Evolutionary conservation across 1,284 basidiomycete species (phyloP), one percentile per base, ranked within the genome.

Genomic region (Heterobasidion parviporum): DNA sequence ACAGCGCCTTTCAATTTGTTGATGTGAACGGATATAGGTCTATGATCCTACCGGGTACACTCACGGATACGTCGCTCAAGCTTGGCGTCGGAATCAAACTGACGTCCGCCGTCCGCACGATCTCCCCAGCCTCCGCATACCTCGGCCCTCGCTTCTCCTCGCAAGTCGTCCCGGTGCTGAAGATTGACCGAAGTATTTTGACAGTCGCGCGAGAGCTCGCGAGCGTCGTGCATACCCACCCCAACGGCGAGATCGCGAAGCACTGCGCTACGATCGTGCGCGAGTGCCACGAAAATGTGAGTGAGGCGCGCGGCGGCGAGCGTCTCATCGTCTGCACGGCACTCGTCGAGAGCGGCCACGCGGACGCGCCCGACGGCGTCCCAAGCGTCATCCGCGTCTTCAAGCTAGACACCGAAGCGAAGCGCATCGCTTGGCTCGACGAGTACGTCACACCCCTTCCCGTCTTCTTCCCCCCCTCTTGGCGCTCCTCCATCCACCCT

Each of bases 151-250:
- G 76, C 68, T 70, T 85, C 75, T 72, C 81, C 63, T 58, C 81
- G 62, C 62, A 86, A 62, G 72, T 90, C 70, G 76, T 91, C 71
- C 71, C 88, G 68, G 72, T 77, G 67, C 73, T 92, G 70, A 67
- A 73, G 70, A 70, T 87, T 71, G 74, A 92, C 71, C 66, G 79
- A 68, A 70, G 70, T 33, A 68, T 79, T 16, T 68, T 80, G 34
- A 78, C 75, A 0, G 78, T 81, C 6, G 77, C 76, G 8, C 72
- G 71, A 59, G 79, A 81, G 63, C 69, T 80, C 10, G 77, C 77
- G 5, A 78, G 75, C 50, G 73, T 76, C 33, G 74, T 78, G 2
- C 75, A 78, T 55, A 60, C 64, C 1, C 63, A 78, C 59, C 68
- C 72, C 8, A 68, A 80, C 53, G 68, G 69, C 12, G 74, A 80